A percentile compares a stretch with the other conserved stretches of the same genome.
Evolutionary conservation across 2,329 filamentous ascomycete genomes (phyloP).

Genomic region (Fusarium sp.): DNA sequence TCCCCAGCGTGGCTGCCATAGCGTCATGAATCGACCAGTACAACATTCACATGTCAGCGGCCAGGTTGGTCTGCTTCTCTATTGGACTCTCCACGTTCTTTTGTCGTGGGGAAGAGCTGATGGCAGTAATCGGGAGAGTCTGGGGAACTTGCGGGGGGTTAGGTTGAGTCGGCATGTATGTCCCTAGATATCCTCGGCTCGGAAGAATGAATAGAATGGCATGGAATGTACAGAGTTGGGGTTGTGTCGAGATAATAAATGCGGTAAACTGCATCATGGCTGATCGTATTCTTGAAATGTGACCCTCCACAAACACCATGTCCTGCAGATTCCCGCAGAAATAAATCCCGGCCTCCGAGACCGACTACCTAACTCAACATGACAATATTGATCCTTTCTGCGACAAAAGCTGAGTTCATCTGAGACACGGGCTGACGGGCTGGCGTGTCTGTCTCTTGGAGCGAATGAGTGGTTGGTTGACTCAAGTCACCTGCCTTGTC

Average conservation of each 20-base stretch:
- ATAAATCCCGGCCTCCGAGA: slow-evolving; percentile 2
- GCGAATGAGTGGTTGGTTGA: no score
- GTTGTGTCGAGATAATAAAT: not conserved
- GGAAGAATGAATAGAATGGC: not conserved
- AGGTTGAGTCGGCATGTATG: not conserved
- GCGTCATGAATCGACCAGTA: slow-evolving; percentile 25
- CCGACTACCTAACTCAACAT: no score
- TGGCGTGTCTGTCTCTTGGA: slow-evolving; percentile 5
- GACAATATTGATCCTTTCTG: not conserved
- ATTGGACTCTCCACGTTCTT: slow-evolving; percentile 30
- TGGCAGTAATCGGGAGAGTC: slow-evolving; percentile 14
- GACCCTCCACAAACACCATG: not conserved
- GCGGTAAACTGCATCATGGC: slow-evolving; percentile 9
- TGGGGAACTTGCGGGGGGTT: slow-evolving; percentile 36
- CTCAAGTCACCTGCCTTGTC: slow-evolving; percentile 2
- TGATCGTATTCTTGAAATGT: slow-evolving; percentile 13
- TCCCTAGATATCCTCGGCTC: not conserved
- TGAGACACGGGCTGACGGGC: slow-evolving; percentile 33
- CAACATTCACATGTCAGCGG: slow-evolving; percentile 33
- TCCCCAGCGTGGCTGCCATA: slow-evolving; percentile 21
- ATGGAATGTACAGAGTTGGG: not conserved
- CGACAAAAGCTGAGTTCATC: slow-evolving; percentile 2
- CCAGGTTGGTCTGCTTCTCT: not conserved
- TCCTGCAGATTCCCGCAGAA: slow-evolving; percentile 11
- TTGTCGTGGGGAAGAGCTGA: slow-evolving; percentile 22